Evolutionary conservation across 345 rosid genomes (phyloP).

Genomic region (Camelina neglecta): DNA sequence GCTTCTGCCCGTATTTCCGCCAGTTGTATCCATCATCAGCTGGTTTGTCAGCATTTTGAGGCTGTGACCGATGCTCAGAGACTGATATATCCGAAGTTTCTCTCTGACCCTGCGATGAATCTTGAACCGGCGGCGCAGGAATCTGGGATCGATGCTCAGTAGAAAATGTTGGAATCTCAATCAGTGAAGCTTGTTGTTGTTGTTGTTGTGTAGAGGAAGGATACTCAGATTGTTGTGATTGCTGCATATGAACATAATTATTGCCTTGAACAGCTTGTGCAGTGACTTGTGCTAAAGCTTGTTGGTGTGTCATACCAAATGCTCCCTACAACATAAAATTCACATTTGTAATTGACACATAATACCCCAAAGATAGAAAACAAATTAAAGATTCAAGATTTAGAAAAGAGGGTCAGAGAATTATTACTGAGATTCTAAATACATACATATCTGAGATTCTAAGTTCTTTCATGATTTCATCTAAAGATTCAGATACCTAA

Average conservation of each 20-base stretch:
- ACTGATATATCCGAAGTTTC: slow-evolving; percentile 50
- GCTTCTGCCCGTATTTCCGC: slow-evolving; percentile 94
- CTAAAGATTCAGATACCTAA: slow-evolving; percentile 7
- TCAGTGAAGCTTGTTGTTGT: slow-evolving; percentile 40
- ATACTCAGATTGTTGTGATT: slow-evolving; percentile 45
- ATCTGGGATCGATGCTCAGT: slow-evolving; percentile 43
- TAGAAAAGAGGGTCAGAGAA: not conserved
- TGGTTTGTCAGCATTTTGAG: slow-evolving; percentile 61
- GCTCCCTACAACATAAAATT: slow-evolving; percentile 53
- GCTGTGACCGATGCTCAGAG: slow-evolving; percentile 54
- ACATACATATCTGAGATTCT: not conserved
- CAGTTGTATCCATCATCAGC: slow-evolving; percentile 80
- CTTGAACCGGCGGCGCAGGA: slow-evolving; percentile 37
- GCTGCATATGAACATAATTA: slow-evolving; percentile 41
- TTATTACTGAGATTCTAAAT: not conserved
- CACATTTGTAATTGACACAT: slow-evolving; percentile 1
- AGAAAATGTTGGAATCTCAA: slow-evolving; percentile 41
- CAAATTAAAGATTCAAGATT: slow-evolving; percentile 3
- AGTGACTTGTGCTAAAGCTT: slow-evolving; percentile 81
- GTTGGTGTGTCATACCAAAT: slow-evolving; percentile 84
- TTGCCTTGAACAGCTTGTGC: slow-evolving; percentile 74
- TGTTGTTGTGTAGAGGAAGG: slow-evolving; percentile 46
- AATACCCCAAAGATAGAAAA: not conserved
- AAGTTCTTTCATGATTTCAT: not conserved
- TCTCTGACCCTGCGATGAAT: slow-evolving; percentile 36